Evolutionary conservation across 2,329 filamentous ascomycete species (phyloP), one percentile per base, ranked within the genome.

Genomic region (Thelonectria discophora): DNA sequence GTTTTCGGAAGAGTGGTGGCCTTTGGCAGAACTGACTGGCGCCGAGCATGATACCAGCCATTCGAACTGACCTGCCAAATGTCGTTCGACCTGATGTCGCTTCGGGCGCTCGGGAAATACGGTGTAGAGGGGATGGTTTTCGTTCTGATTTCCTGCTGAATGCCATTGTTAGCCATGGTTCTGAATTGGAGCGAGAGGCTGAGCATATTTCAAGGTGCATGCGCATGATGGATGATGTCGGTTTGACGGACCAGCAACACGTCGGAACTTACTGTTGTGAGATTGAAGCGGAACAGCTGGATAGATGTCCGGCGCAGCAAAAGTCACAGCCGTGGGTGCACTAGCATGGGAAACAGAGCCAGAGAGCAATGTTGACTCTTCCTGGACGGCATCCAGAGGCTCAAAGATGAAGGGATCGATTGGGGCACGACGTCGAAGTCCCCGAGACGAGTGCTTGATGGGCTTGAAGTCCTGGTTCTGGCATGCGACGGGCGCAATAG

Each of bases 41-140:
- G 66, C 67, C 47, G 78, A 74, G 63, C 79, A 75, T 21, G 78
- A 78, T 39, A 85, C 70, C 57, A 84, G 70, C 77, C 79, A 85
- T 68, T 84, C 80, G 69, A 82, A 85, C 72, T 83, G 76, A 78
- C 80, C 80, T 75, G 78, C 76, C 64, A 78, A 73, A 71, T 84
- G 81, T 64, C 75, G 79, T 52, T 74, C 69, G 50, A 81, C 73
- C 58, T 80, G 78, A 47, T 75, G 67, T 62, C 69, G 65, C 62
- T 71, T 61, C 62, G 69, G 54, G 40, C 65, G 62, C 34, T 70
- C 59, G 48, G 64, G 63, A n/a, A 63, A 65, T 18, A 73, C 69
- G 52, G 64, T 43, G 15, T 69, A 60, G 55, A 77, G 68, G 11
- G 69, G 66, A 61, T 75, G 70, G 18, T 34, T 58, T 15, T 60